phyloP scores from a whole-genome alignment of 139 green algal genomes.

The Medakamo hakoo region DNA sequence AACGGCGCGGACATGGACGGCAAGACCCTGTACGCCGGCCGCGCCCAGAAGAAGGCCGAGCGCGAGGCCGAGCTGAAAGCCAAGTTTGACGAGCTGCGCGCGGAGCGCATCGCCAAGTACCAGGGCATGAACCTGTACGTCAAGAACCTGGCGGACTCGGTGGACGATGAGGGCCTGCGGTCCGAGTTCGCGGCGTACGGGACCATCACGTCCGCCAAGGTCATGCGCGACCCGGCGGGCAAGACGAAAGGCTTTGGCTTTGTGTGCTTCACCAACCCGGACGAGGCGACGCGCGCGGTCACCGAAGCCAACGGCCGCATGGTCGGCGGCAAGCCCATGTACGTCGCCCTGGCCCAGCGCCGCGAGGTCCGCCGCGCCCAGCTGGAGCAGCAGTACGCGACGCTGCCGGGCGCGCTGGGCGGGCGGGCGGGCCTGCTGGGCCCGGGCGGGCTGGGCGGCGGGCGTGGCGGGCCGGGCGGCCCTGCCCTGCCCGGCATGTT shows the following conservation, averaged over 20 bases:
- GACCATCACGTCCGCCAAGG: slow-evolving; percentile 77
- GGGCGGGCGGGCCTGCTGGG: slow-evolving; percentile 11
- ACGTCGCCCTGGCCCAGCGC: slow-evolving; percentile 76
- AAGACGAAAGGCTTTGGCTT: slow-evolving; percentile 81
- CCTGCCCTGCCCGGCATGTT: slow-evolving; percentile 22
- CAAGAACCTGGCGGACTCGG: slow-evolving; percentile 73
- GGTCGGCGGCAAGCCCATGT: slow-evolving; percentile 76
- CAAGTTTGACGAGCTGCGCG: slow-evolving; percentile 45
- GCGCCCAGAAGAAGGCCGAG: slow-evolving; percentile 86
- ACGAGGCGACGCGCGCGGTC: slow-evolving; percentile 70
- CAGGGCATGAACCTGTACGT: slow-evolving; percentile 87
- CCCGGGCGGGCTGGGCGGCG: slow-evolving; percentile 15
- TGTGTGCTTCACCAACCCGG: slow-evolving; percentile 69
- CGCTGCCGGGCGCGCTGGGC: slow-evolving; percentile 6
- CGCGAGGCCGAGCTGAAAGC: slow-evolving; percentile 44
- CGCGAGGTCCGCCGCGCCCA: slow-evolving; percentile 59
- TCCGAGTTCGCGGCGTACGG: slow-evolving; percentile 38
- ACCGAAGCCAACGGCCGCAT: slow-evolving; percentile 68
- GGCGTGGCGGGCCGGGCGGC: slow-evolving; percentile 10
- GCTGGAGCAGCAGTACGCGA: slow-evolving; percentile 50
- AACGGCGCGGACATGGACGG: slow-evolving; percentile 59
- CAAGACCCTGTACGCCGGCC: slow-evolving; percentile 32
- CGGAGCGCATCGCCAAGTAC: slow-evolving; percentile 59
- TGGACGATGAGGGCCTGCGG: slow-evolving; percentile 52
- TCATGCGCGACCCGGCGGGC: slow-evolving; percentile 60